Evolutionary conservation across 176 grass and related monocot species (phyloP).

Genomic region (Zoysia japonica): DNA sequence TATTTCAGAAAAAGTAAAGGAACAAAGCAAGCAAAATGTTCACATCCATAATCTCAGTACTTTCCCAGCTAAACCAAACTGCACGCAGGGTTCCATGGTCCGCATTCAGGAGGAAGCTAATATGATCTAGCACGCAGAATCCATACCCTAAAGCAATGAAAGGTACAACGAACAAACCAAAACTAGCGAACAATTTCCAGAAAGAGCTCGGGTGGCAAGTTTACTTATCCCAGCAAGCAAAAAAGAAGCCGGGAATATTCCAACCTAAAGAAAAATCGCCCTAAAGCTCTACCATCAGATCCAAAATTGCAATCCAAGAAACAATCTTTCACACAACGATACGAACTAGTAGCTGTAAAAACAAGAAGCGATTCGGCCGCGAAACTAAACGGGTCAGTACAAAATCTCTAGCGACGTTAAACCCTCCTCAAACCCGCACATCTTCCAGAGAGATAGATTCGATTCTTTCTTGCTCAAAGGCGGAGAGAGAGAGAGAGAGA

Average conservation of each 20-base stretch:
- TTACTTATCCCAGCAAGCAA: background rate
- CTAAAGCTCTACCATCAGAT: constrained; percentile 1
- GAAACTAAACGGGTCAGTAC: background rate
- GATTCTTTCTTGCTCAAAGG: background rate
- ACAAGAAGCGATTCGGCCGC: background rate
- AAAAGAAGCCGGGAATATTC: background rate
- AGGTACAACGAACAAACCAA: no score
- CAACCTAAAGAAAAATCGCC: background rate
- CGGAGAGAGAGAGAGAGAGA: background rate
- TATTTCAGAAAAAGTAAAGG: no score
- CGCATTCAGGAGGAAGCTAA: no score
- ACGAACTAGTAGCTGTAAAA: background rate
- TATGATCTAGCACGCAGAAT: no score
- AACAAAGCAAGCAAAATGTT: no score
- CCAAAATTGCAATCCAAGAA: background rate
- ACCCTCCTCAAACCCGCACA: background rate
- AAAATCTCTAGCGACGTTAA: background rate
- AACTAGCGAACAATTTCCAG: no score
- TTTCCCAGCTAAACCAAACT: no score
- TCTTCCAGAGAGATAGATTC: background rate
- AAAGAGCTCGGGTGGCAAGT: no score
- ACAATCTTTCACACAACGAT: constrained; percentile 4
- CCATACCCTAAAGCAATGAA: no score
- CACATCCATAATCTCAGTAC: no score
- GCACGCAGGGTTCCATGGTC: no score